Evolutionary conservation across 345 rosid genomes (phyloP).

Genomic region (Lepidium sativum): DNA sequence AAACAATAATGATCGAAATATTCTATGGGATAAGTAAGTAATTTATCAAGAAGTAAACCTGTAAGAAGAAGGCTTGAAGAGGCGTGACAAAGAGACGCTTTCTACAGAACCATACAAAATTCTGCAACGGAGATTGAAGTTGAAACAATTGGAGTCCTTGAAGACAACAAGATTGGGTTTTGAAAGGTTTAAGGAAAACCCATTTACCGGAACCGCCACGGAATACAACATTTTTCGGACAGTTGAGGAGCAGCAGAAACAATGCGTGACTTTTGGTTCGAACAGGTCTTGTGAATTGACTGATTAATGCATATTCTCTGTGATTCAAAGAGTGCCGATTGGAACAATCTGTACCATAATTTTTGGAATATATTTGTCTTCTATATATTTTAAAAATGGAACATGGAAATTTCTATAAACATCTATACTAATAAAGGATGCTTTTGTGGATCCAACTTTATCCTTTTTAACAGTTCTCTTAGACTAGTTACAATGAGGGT

Average conservation of each 20-base stretch:
- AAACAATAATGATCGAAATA: background rate
- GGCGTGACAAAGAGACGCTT: background rate
- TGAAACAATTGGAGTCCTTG: background rate
- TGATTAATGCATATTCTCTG: conserved; percentile 5
- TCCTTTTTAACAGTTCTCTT: too few relatives aligned
- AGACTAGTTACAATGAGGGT: too few relatives aligned
- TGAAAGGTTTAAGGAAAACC: conserved; percentile 24
- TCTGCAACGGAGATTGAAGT: background rate
- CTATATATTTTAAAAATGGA: too few relatives aligned
- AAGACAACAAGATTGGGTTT: conserved; percentile 18
- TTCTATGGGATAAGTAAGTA: background rate
- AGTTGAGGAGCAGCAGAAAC: background rate
- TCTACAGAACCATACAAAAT: background rate
- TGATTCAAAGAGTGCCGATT: background rate
- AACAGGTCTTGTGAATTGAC: conserved; percentile 4
- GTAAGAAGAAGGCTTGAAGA: conserved; percentile 21
- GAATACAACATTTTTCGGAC: conserved; percentile 34
- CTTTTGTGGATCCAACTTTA: too few relatives aligned
- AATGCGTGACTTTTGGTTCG: background rate
- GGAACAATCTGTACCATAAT: background rate
- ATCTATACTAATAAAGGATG: too few relatives aligned
- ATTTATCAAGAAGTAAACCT: conserved; percentile 20
- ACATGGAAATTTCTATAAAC: too few relatives aligned
- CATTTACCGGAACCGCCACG: conserved; percentile 25
- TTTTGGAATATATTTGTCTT: too few relatives aligned